Evolutionary conservation across 768 basidiomycete species (phyloP), one percentile per base, ranked within the genome.

Genomic region (Exsudoporus frostii): DNA sequence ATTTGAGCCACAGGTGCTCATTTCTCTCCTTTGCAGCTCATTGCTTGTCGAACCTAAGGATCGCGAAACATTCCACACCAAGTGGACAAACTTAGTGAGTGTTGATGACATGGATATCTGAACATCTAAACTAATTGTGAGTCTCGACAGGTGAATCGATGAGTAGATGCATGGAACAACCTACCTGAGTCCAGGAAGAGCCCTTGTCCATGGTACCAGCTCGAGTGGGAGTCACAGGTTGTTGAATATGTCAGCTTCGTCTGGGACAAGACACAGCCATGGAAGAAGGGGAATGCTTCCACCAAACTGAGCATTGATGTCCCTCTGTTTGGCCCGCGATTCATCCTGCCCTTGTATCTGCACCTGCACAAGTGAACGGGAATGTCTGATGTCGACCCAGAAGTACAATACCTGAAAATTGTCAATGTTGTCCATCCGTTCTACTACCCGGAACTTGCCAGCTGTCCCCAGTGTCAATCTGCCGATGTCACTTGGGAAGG

Each of bases 381-480:
- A 36, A 2, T 3, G 7, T 17, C 25, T 6, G 6, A 25, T 15
- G 20, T 54, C 33, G 27, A 37, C 5, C 51, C 45, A 1, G 48
- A 57, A 5, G 10, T 5, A 0, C 30, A 45, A 15, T 57, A 57
- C 22, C 1, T 57, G 1, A 57, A 50, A 6, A 44, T 54, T 0
- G 15, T 57, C 48, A 57, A 56, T 2, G 51, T 57, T 1, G 8
- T 57, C 6, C 55, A 57, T 13, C 56, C 43, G 6, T 37, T 57
- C 5, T 57, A 57, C 24, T 57, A 57, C n/a, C 44, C 39, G 1
- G 48, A 50, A 17, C 56, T 57, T 3, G 30, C 38, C 1, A 4
- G 3, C 1, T 57, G 55, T 33, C 56, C 47, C 1, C 19, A 19
- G 7, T 55, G 53, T 14, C 20, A 15, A 1, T 49, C 37, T 6